These are phyloP conservation scores for Trichoderma hamatum DNA, from an alignment of 2,329 filamentous ascomycete genomes.

Conservation along the genomic window DNA sequence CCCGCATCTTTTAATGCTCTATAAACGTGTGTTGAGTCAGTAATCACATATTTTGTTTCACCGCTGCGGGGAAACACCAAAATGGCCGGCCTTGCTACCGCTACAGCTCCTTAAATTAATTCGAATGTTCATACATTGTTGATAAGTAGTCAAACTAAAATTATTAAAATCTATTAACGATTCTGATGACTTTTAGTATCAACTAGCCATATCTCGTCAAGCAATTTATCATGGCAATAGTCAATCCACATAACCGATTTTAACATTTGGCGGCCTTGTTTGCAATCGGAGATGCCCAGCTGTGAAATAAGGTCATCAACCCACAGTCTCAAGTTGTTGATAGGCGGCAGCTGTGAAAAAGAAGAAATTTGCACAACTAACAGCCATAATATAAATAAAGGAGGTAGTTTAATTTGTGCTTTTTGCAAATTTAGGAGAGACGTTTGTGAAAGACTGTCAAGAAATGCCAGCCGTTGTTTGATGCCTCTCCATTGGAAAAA, in stretches of 20 bases:
- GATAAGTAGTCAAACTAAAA: too few relatives aligned
- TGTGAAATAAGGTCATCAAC: neutral
- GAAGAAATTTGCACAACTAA: neutral
- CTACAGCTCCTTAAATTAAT: too few relatives aligned
- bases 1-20: too few relatives aligned
- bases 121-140: too few relatives aligned
- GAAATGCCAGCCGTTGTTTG: constrained; percentile 24
- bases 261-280: constrained; percentile 1
- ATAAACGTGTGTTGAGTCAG: too few relatives aligned
- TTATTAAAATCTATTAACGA: too few relatives aligned
- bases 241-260: constrained; percentile 31
- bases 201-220: neutral
- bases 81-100: too few relatives aligned
- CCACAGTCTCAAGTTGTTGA: neutral
- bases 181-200: neutral
- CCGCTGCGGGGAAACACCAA: too few relatives aligned
- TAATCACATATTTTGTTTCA: too few relatives aligned
- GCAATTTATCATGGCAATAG: neutral
- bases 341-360: neutral
- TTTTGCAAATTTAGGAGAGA: neutral
- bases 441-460: neutral
- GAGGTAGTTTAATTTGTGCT: neutral
- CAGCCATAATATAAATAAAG: neutral
- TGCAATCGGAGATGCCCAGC: constrained; percentile 21
- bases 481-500: constrained; percentile 32